A percentile compares a stretch with the other conserved stretches of the same genome.
phyloP scores from a whole-genome alignment of 106 monocot genomes.

The Dendrobium officinale region DNA sequence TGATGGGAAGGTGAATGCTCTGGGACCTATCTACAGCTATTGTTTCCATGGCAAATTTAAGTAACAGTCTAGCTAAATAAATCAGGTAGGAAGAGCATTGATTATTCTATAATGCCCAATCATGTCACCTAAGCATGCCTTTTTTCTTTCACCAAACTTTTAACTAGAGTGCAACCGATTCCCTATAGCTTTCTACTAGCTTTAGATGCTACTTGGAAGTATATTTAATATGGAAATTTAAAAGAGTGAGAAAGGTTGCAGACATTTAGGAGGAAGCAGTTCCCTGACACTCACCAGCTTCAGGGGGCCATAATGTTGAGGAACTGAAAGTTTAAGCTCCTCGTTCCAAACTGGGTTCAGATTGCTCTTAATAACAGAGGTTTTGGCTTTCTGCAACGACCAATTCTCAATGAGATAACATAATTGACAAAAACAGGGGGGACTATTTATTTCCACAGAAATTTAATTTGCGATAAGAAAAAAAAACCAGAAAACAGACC shows the following conservation, averaged over 20 bases:
- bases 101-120: background rate
- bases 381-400: constrained; percentile 54
- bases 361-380: constrained; percentile 67
- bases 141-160: background rate
- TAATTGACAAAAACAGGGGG: background rate
- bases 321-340: constrained; percentile 72
- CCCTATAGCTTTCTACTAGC: constrained; percentile 1
- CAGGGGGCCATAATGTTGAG: constrained; percentile 56
- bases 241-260: background rate
- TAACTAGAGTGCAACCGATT: background rate
- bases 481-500: constrained; percentile 12
- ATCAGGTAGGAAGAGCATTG: background rate
- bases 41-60: background rate
- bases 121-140: background rate
- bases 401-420: background rate
- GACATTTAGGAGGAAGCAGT: background rate
- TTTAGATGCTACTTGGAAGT: background rate
- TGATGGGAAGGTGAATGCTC: background rate
- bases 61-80: background rate
- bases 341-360: constrained; percentile 92
- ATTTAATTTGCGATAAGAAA: background rate
- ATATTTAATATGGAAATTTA: background rate
- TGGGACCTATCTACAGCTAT: background rate
- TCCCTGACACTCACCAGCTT: constrained; percentile 52
- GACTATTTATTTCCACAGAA: background rate